phyloP scores from a whole-genome alignment of 1,284 basidiomycete species.

The Puccinia triticina region DNA sequence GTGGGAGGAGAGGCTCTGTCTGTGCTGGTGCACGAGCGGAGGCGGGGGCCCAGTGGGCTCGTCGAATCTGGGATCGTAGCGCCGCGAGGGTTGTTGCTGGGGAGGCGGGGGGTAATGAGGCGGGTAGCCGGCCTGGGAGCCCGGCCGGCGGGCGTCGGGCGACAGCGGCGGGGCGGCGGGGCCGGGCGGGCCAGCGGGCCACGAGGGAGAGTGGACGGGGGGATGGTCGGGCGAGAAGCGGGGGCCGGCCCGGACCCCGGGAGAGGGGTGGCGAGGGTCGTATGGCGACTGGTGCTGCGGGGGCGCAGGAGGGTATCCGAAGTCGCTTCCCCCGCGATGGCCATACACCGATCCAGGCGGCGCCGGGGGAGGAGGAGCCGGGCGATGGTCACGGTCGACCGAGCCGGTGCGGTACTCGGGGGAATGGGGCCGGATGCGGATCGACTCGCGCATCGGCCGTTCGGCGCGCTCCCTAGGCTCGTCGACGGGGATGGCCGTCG shows the following conservation, averaged over 20 bases:
- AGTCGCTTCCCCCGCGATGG: conserved; percentile 35
- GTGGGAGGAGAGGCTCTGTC: conserved; percentile 7
- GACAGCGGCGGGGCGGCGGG: background rate
- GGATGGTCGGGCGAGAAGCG: conserved; percentile 39
- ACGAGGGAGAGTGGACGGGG: conserved; percentile 23
- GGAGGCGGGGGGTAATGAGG: conserved; percentile 18
- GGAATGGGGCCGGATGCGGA: conserved; percentile 33
- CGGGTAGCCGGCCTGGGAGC: conserved; percentile 31
- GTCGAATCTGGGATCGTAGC: conserved; percentile 48
- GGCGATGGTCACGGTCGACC: conserved; percentile 22
- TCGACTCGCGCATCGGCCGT: conserved; percentile 30
- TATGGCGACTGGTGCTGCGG: conserved; percentile 44
- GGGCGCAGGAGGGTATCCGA: conserved; percentile 24
- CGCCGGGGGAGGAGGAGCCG: background rate
- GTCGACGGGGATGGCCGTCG: background rate
- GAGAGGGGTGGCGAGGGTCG: conserved; percentile 42
- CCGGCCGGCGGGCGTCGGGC: conserved; percentile 29
- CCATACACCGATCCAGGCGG: conserved; percentile 18
- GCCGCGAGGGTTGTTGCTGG: conserved; percentile 34
- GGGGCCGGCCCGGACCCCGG: conserved; percentile 29
- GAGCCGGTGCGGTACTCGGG: conserved; percentile 10
- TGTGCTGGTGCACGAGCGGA: no score
- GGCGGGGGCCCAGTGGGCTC: conserved; percentile 26
- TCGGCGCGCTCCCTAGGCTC: no score
- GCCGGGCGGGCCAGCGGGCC: conserved; percentile 26